Conservation (phyloP, 768 basidiomycete genomes). For the Termitomyces sp. region DNA sequence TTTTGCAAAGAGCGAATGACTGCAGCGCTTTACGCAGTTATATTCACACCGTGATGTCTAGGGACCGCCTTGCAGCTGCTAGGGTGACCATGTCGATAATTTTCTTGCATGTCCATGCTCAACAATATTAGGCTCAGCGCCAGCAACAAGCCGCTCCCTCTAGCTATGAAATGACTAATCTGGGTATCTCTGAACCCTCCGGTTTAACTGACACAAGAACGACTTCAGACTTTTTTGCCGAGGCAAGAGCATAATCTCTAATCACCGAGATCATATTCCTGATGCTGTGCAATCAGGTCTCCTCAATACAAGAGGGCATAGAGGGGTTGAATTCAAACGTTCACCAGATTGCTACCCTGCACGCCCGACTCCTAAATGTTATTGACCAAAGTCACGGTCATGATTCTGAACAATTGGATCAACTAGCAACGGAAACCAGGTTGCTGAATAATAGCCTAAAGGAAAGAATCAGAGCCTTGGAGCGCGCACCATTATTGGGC, state of each 20-base stretch:
- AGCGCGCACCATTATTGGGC: slow-evolving; percentile 24
- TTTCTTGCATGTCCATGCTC: not conserved
- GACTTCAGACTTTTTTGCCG: slow-evolving; percentile 30
- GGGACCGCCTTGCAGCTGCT: slow-evolving; percentile 35
- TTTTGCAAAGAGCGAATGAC: not conserved
- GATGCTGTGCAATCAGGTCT: slow-evolving; percentile 23
- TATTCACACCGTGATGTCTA: slow-evolving; percentile 22
- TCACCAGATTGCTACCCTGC: slow-evolving; percentile 32
- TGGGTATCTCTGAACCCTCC: slow-evolving; percentile 16
- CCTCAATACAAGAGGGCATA: slow-evolving; percentile 39
- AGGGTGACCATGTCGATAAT: slow-evolving; percentile 22
- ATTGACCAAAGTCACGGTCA: slow-evolving; percentile 26
- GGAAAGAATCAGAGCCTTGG: slow-evolving; percentile 54
- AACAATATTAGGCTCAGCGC: slow-evolving; percentile 27
- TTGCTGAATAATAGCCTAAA: slow-evolving; percentile 55
- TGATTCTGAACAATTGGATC: slow-evolving; percentile 43
- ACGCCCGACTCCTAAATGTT: slow-evolving; percentile 33
- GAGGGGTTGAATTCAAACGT: slow-evolving; percentile 36
- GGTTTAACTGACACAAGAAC: slow-evolving; percentile 9
- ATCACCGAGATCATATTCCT: not conserved
- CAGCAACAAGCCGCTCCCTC: slow-evolving; percentile 20
- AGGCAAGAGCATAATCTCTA: slow-evolving; percentile 21
- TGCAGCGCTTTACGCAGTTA: slow-evolving; percentile 1
- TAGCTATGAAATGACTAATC: slow-evolving; percentile 28
- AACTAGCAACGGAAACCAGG: slow-evolving; percentile 57